Percentiles rank a stretch among this genome's conserved stretches.
phyloP scores from a whole-genome alignment of 805 yeast species.

The Yarrowia yakushimensis region DNA sequence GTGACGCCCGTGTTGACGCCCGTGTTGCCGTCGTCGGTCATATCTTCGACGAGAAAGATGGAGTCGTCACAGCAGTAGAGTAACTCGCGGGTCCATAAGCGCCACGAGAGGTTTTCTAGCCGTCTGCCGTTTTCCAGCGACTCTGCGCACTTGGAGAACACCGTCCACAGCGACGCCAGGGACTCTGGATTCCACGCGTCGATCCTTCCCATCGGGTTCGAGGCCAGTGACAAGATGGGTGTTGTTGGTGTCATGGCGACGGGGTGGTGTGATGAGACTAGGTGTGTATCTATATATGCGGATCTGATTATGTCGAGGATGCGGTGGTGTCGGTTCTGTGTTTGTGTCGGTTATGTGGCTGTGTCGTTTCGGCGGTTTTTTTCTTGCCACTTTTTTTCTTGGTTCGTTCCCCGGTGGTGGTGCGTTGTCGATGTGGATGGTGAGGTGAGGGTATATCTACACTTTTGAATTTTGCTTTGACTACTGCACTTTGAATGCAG shows the following conservation, averaged over 20 bases:
- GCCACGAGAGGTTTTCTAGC: slow-evolving; percentile 41
- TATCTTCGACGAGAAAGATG: slow-evolving; percentile 17
- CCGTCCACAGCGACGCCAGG: slow-evolving; percentile 36
- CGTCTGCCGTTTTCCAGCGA: slow-evolving; percentile 40
- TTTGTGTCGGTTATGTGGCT: not conserved
- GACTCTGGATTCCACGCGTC: slow-evolving; percentile 25
- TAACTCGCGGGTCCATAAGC: slow-evolving; percentile 35
- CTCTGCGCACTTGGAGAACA: slow-evolving; percentile 39
- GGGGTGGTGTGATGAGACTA: not conserved
- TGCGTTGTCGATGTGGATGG: not conserved
- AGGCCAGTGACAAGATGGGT: slow-evolving; percentile 7
- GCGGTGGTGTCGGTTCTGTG: too few relatives aligned
- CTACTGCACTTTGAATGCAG: not conserved
- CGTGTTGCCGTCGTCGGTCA: not conserved
- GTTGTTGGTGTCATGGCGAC: not conserved
- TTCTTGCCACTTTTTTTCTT: not conserved
- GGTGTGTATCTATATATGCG: not conserved
- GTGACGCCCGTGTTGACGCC: not conserved
- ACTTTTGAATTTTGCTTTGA: not conserved
- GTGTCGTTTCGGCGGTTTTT: not conserved
- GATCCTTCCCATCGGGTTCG: slow-evolving; percentile 18
- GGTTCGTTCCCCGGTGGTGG: not conserved
- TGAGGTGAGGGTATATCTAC: slow-evolving; percentile 7
- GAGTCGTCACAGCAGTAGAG: slow-evolving; percentile 15
- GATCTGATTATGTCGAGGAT: too few relatives aligned